Base-by-base conservation (phyloP, 2,329 filamentous ascomycete species). In the Botrytis byssoidea region DNA sequence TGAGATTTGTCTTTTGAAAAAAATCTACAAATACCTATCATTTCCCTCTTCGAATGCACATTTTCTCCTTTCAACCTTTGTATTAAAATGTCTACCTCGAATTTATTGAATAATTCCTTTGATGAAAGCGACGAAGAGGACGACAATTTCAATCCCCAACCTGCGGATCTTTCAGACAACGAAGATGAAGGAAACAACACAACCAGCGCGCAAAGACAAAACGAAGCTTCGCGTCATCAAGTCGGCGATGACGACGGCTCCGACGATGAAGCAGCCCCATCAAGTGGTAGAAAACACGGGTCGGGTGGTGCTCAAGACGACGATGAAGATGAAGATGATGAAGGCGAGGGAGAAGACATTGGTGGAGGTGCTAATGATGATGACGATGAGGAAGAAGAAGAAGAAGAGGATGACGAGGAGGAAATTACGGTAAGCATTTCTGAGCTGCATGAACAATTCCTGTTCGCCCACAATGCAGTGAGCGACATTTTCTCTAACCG, bases 121-220 rank as follows among this genome's bases (percentile, higher is more conserved):
- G 80, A 89, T 79, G 89, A 91, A 75, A 91, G 88, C 74, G 92
- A 93, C 73, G 91, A 92, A 63, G 93, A 96, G 69, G 94, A 97
- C 78, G 91, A 93, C 75, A 92, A 95, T 82, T 97, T 98, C 87
- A 97, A 97, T 82, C 95, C 94, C 69, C 89, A 88, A 67, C 91
- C 92, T 32, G 91, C 71, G 64, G 71, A 72, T 68, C 71, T 89
- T 48, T 96, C 93, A 4, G 93, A 95, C 77, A 90, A 90, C 68
- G 92, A 94, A 74, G 87, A 85, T 76, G 83, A 84, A 68, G 75
- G 73, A 7, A 72, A 72, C 72, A 73, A 79, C 57, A 76, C 77
- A 72, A 74, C 76, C 7, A 74, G 75, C 51, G 79, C 78, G 44
- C 78, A 80, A 74, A 77, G 77, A n/a, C 75, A 74, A 60, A 77